A percentile compares a stretch with the other conserved stretches of the same genome.
phyloP scores from a whole-genome alignment of 352 stramenopile genomes.

The Phytophthora melonis region DNA sequence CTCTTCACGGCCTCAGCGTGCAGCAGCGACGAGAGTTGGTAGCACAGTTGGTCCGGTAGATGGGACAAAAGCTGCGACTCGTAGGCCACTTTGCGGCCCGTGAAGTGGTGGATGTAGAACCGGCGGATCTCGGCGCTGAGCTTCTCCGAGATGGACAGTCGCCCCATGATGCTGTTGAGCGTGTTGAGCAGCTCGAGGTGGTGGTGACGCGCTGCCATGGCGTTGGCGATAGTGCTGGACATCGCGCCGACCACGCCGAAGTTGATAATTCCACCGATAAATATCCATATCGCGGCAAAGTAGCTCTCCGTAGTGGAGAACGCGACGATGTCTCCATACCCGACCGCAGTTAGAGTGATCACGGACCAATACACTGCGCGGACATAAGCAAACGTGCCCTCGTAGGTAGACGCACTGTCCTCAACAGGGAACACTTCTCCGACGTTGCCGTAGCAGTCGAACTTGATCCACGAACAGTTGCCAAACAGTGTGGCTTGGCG shows the following conservation, averaged over 20 bases:
- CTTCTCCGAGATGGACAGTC: constrained; percentile 55
- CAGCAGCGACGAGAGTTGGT: constrained; percentile 69
- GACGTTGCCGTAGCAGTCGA: constrained; percentile 69
- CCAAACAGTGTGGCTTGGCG: constrained; percentile 54
- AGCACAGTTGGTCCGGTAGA: constrained; percentile 69
- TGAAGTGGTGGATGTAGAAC: constrained; percentile 77
- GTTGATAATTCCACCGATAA: constrained; percentile 67
- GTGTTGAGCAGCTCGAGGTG: constrained; percentile 71
- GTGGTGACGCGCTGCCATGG: constrained; percentile 62
- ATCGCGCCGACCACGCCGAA: constrained; percentile 78
- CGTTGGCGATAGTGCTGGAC: constrained; percentile 70
- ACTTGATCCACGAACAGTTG: constrained; percentile 70
- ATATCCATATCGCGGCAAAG: constrained; percentile 74
- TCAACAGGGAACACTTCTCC: constrained; percentile 46
- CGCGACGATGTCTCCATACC: constrained; percentile 72
- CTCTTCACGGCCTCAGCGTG: constrained; percentile 56
- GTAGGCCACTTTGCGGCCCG: constrained; percentile 60
- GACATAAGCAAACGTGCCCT: constrained; percentile 58
- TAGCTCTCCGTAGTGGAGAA: constrained; percentile 74
- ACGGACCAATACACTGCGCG: constrained; percentile 75
- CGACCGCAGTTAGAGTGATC: constrained; percentile 64
- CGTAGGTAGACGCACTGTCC: constrained; percentile 44
- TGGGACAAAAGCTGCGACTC: constrained; percentile 66
- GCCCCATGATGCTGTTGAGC: constrained; percentile 68
- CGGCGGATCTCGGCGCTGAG: constrained; percentile 61